phyloP scores from a whole-genome alignment of 2,329 filamentous ascomycete species.

The Penicillium frequentans region DNA sequence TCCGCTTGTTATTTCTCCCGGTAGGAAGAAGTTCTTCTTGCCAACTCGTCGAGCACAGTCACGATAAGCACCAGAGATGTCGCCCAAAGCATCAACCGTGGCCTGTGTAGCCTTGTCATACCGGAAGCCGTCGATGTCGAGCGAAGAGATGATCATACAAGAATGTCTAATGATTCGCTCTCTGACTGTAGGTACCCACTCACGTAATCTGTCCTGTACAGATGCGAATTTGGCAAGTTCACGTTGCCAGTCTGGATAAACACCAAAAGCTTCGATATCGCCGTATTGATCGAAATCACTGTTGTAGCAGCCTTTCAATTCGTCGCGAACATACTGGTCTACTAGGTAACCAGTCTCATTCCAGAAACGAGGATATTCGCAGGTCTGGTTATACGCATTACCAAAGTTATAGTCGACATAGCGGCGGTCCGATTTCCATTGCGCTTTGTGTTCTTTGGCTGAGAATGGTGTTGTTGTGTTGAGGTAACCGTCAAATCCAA shows the following conservation, averaged over 20 bases:
- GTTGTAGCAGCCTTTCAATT: conserved; percentile 58
- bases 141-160: conserved; percentile 61
- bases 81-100: conserved; percentile 61
- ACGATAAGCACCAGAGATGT: conserved; percentile 58
- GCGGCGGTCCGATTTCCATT: conserved; percentile 55
- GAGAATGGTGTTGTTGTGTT: conserved; percentile 60
- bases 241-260: conserved; percentile 63
- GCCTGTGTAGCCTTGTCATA: conserved; percentile 67
- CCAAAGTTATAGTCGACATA: conserved; percentile 61
- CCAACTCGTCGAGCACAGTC: conserved; percentile 57
- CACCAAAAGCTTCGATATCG: conserved; percentile 63
- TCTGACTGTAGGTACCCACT: conserved; percentile 61
- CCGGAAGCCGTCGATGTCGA: conserved; percentile 68
- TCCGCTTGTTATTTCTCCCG: conserved; percentile 64
- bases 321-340: conserved; percentile 46
- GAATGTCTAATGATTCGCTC: conserved; percentile 61
- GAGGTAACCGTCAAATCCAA: conserved; percentile 62
- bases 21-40: conserved; percentile 65
- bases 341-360: conserved; percentile 57
- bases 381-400: conserved; percentile 56
- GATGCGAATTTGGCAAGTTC: conserved; percentile 66
- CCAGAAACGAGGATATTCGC: conserved; percentile 63
- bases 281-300: conserved; percentile 67
- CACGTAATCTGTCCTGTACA: conserved; percentile 66
- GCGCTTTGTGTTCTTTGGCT: conserved; percentile 56